A percentile compares a stretch with the other conserved stretches of the same genome.
Conservation (phyloP, 169 alveolate genomes). For the Perkinsus olseni region DNA sequence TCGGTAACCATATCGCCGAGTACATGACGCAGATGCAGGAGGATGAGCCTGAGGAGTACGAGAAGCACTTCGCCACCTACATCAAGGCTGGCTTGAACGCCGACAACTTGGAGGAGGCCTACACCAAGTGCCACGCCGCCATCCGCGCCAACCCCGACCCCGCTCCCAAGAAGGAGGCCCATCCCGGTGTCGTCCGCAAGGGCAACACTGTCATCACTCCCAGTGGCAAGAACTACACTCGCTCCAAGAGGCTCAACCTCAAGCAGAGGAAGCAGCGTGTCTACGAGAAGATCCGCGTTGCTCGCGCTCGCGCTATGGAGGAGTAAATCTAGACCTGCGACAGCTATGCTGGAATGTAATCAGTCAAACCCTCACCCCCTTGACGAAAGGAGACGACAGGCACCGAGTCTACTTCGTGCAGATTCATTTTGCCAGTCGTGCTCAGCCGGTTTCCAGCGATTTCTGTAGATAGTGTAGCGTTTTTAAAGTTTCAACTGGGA, state of each 20-base stretch:
- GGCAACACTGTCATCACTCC: conserved; percentile 70
- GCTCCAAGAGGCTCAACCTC: conserved; percentile 76
- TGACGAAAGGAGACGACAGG: conserved; percentile 2
- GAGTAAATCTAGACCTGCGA: background rate
- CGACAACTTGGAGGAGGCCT: conserved; percentile 90
- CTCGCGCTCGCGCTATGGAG: conserved; percentile 28
- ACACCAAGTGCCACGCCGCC: conserved; percentile 90
- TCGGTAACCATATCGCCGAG: conserved; percentile 94
- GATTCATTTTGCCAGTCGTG: background rate
- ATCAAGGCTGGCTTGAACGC: conserved; percentile 80
- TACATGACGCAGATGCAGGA: conserved; percentile 88
- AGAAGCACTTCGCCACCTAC: conserved; percentile 89
- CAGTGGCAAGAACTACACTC: conserved; percentile 75
- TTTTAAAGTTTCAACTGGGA: background rate
- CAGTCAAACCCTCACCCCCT: conserved; percentile 2
- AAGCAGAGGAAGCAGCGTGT: conserved; percentile 88
- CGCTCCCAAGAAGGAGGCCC: conserved; percentile 62
- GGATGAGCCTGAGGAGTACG: conserved; percentile 90
- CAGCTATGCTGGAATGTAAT: background rate
- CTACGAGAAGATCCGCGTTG: conserved; percentile 75
- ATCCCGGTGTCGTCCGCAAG: conserved; percentile 61
- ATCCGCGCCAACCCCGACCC: conserved; percentile 91
- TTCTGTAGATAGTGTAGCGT: background rate
- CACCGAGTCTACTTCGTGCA: background rate
- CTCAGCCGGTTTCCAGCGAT: background rate